Evolutionary conservation across 1,284 basidiomycete genomes (phyloP).

Genomic region (Ustilago bromivora): DNA sequence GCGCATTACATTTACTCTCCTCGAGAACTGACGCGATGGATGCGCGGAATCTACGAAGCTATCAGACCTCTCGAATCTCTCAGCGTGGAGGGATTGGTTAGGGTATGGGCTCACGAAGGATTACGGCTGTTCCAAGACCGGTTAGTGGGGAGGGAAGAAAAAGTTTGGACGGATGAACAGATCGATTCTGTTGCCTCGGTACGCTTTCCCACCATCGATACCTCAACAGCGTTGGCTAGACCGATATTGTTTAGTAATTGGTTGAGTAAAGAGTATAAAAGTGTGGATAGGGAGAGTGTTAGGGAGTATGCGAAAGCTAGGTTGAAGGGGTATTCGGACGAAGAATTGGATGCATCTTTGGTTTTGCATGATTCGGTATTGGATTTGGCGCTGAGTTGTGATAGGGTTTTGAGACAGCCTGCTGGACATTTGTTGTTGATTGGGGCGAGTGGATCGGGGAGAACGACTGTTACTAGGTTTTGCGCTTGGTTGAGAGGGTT

Average conservation of each 20-base stretch:
- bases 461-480: conserved; percentile 98
- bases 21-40: conserved; percentile 98
- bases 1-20: conserved; percentile 99
- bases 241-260: conserved; percentile 99
- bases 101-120: conserved; percentile 98
- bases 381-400: conserved; percentile 95
- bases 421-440: conserved; percentile 97
- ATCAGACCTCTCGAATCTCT: conserved; percentile 91
- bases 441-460: conserved; percentile 96
- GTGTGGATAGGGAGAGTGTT: conserved; percentile 90
- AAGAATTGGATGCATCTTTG: conserved; percentile 94
- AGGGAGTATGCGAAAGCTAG: conserved; percentile 97
- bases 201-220: conserved; percentile 92
- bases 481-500: conserved; percentile 99
- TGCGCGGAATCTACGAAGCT: conserved; percentile 96
- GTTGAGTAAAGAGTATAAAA: conserved; percentile 97
- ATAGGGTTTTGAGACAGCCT: conserved; percentile 98
- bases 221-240: conserved; percentile 78
- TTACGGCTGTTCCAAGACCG: conserved; percentile 97
- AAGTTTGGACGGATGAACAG: conserved; percentile 88
- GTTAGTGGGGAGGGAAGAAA: conserved; percentile 75
- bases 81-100: conserved; percentile 91
- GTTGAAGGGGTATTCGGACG: conserved; percentile 76
- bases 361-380: conserved; percentile 98
- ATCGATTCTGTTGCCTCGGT: conserved; percentile 86